Evolutionary conservation across 768 basidiomycete species (phyloP).

Genomic region (Tricholoma matsutake): DNA sequence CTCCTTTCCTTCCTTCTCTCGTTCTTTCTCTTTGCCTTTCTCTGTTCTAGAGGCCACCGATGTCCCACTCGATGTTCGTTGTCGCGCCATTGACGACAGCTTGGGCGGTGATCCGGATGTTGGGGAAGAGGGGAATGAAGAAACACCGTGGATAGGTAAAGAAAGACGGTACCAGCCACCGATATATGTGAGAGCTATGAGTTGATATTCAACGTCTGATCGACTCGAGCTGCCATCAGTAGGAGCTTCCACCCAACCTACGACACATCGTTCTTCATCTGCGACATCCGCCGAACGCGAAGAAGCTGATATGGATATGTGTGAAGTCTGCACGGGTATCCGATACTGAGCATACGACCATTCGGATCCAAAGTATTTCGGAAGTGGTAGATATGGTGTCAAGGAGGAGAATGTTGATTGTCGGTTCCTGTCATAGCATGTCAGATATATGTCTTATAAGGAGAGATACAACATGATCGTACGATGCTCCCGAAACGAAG

Average conservation of each 20-base stretch:
- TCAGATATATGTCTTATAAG: background rate
- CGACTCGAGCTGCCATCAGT: conserved; percentile 31
- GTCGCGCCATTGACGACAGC: conserved; percentile 34
- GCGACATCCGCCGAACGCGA: conserved; percentile 56
- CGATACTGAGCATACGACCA: conserved; percentile 95
- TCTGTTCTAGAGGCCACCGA: conserved; percentile 47
- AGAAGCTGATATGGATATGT: conserved; percentile 73
- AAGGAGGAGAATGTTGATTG: conserved; percentile 81
- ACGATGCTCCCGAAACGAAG: conserved; percentile 61
- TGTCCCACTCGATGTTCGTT: conserved; percentile 53
- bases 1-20: conserved; percentile 55
- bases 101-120: conserved; percentile 43
- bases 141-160: conserved; percentile 39
- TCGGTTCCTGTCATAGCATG: conserved; percentile 57
- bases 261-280: conserved; percentile 83
- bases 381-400: conserved; percentile 76
- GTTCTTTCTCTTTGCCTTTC: conserved; percentile 61
- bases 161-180: conserved; percentile 92
- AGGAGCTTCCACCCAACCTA: conserved; percentile 75
- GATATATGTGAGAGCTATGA: conserved; percentile 81
- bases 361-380: conserved; percentile 92
- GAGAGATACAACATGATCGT: conserved; percentile 26
- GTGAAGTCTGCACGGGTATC: conserved; percentile 80
- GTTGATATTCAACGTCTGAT: conserved; percentile 56
- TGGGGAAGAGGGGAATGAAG: conserved; percentile 12